A percentile compares a stretch with the other conserved stretches of the same genome.
Conservation (phyloP, 768 basidiomycete genomes). For the Paxillus ammoniavirescens region DNA sequence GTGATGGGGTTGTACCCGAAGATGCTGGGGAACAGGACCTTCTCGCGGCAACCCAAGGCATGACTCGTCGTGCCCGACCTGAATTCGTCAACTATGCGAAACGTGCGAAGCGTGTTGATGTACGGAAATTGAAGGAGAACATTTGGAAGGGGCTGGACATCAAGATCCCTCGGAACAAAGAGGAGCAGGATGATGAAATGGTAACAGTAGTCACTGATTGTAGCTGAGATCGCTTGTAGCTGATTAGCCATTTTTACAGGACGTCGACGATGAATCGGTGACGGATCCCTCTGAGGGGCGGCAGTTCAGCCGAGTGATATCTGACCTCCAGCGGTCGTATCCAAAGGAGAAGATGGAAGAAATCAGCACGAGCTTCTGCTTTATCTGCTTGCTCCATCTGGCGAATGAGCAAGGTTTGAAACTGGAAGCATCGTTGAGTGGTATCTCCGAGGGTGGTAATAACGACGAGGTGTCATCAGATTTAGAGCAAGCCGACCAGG, state of each 20-base stretch:
- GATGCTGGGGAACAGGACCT: constrained; percentile 85
- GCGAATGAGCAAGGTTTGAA: constrained; percentile 96
- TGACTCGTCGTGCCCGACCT: constrained; percentile 76
- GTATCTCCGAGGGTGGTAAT: constrained; percentile 33
- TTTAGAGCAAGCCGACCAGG: constrained; percentile 41
- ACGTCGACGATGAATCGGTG: constrained; percentile 47
- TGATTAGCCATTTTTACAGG: constrained; percentile 35
- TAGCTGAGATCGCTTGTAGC: neutral
- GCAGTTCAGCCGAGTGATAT: constrained; percentile 79
- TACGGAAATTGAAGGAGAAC: constrained; percentile 94
- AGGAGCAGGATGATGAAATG: constrained; percentile 50
- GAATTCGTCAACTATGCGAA: constrained; percentile 93
- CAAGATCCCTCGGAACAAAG: constrained; percentile 39
- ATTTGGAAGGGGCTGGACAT: constrained; percentile 95
- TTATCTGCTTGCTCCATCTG: constrained; percentile 94
- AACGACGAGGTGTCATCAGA: constrained; percentile 32
- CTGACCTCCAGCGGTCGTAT: constrained; percentile 77
- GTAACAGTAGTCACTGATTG: constrained; percentile 34
- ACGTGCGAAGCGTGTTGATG: constrained; percentile 94
- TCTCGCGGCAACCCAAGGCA: constrained; percentile 74
- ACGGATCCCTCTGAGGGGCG: constrained; percentile 69
- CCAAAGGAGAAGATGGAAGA: constrained; percentile 95
- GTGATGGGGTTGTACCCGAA: constrained; percentile 42
- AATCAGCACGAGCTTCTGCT: constrained; percentile 98
- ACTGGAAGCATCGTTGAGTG: constrained; percentile 54